phyloP scores from a whole-genome alignment of 257 asterid species.

The Coffea canephora region DNA sequence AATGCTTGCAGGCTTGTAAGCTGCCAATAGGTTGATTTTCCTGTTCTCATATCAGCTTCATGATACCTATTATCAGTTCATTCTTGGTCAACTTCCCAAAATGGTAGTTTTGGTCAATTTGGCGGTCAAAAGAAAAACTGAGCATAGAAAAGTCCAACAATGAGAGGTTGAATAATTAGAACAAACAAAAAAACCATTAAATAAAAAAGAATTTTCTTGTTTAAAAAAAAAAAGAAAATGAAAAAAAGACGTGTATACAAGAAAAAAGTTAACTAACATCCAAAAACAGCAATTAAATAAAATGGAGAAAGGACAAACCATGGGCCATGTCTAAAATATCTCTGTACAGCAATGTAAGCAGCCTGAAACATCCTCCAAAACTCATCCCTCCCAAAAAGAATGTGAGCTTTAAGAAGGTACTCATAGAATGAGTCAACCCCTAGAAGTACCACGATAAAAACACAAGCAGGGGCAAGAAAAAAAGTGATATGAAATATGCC shows the following conservation, averaged over 20 bases:
- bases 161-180: neutral
- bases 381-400: constrained; percentile 94
- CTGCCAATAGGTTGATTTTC: constrained; percentile 95
- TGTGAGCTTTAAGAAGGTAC: constrained; percentile 84
- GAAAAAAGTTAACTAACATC: neutral
- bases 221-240: neutral
- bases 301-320: constrained; percentile 49
- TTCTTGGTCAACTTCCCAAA: constrained; percentile 8
- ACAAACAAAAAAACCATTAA: neutral
- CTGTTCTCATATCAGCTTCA: constrained; percentile 99
- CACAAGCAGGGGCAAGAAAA: constrained; percentile 8
- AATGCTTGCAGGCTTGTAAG: constrained; percentile 98
- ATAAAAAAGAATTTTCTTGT: too few species aligned
- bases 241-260: neutral
- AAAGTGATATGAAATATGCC: neutral
- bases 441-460: constrained; percentile 28
- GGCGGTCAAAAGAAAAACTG: neutral
- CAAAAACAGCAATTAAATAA: neutral
- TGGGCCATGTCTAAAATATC: constrained; percentile 84
- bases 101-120: neutral
- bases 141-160: too few species aligned
- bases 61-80: constrained; percentile 66
- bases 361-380: constrained; percentile 94
- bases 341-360: constrained; percentile 87
- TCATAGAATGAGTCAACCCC: constrained; percentile 98